Evolutionary conservation across 2,329 filamentous ascomycete species (phyloP).

Genomic region (Pseudodiploospora longispora): DNA sequence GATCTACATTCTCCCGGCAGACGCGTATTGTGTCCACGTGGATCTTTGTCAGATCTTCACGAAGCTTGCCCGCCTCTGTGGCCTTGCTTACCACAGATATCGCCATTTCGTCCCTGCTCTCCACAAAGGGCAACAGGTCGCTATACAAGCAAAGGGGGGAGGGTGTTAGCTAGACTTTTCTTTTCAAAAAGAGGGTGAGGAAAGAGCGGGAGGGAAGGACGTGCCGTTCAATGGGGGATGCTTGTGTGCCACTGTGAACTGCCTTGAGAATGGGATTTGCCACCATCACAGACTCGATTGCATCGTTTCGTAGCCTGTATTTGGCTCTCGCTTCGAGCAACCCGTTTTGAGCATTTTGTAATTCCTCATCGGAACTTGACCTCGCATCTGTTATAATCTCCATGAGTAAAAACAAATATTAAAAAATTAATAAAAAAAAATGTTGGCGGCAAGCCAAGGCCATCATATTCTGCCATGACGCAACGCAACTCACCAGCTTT

Average conservation of each 20-base stretch:
- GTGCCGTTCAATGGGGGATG: conserved; percentile 62
- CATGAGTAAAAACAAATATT: too few species aligned
- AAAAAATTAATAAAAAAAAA: neutral
- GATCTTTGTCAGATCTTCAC: conserved; percentile 44
- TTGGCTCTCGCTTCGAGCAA: conserved; percentile 62
- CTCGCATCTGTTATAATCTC: too few species aligned
- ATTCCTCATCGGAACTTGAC: conserved; percentile 36
- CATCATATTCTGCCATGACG: too few species aligned
- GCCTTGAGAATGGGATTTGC: conserved; percentile 71
- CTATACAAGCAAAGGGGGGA: conserved; percentile 29
- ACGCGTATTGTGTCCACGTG: conserved; percentile 51
- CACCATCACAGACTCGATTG: conserved; percentile 59
- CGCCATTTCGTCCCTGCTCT: conserved; percentile 60
- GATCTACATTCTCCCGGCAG: conserved; percentile 51
- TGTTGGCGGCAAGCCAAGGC: too few species aligned
- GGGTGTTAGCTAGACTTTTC: neutral
- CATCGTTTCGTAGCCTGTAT: conserved; percentile 61
- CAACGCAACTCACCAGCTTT: conserved; percentile 22
- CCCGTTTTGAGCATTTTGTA: conserved; percentile 52
- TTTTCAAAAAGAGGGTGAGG: neutral
- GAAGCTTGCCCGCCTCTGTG: conserved; percentile 40
- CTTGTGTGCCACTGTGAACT: conserved; percentile 59
- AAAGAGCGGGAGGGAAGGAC: conserved; percentile 6
- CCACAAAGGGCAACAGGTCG: conserved; percentile 57
- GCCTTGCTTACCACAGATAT: conserved; percentile 54